Evolutionary conservation across 2,329 filamentous ascomycete species (phyloP).

Genomic region (Chrysoporthe cubensis): DNA sequence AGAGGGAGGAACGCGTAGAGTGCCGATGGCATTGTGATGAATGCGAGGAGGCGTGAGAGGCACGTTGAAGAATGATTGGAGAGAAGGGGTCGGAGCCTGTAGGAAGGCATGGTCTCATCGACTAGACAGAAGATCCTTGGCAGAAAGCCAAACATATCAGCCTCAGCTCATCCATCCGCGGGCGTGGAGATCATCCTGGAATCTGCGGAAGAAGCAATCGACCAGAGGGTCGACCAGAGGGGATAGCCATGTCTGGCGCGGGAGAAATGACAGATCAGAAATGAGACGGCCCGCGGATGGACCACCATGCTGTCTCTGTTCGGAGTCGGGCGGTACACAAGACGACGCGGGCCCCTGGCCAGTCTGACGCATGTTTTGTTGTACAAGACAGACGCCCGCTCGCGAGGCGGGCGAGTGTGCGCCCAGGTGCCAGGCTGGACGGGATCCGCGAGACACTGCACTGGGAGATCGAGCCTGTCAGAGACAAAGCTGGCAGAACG

Average conservation of each 20-base stretch:
- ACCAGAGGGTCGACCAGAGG: no score
- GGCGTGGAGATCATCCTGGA: background rate
- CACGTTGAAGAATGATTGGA: conserved; percentile 29
- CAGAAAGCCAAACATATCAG: conserved; percentile 16
- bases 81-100: conserved; percentile 9
- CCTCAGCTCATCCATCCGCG: background rate
- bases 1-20: background rate
- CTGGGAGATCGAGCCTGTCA: conserved; percentile 21
- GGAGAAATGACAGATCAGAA: conserved; percentile 26
- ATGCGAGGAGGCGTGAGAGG: conserved; percentile 10
- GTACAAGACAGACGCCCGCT: background rate
- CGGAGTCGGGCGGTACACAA: background rate
- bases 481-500: conserved; percentile 19
- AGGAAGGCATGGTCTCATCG: conserved; percentile 9
- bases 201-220: conserved; percentile 1
- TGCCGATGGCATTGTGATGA: conserved; percentile 5
- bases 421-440: background rate
- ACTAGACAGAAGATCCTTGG: conserved; percentile 15
- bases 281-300: conserved; percentile 1
- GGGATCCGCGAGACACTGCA: background rate
- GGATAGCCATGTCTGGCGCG: conserved; percentile 3
- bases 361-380: conserved; percentile 4
- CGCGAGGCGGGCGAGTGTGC: background rate
- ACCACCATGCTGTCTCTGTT: conserved; percentile 2
- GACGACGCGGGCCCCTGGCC: background rate